Conservation (phyloP, 768 basidiomycete genomes). For the Tulasnella sp. region DNA sequence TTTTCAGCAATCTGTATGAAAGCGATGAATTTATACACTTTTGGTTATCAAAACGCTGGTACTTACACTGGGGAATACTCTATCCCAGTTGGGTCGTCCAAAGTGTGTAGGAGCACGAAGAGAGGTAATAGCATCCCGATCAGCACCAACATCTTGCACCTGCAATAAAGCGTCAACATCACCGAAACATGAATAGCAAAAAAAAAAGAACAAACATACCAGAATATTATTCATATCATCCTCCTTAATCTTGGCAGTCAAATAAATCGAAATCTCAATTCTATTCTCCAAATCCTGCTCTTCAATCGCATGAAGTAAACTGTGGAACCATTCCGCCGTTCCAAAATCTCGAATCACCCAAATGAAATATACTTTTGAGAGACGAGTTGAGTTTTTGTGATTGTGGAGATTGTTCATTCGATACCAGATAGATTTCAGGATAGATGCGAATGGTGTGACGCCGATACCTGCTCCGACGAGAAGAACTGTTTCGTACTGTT, state of each 20-base stretch:
- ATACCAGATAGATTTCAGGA: constrained; percentile 73
- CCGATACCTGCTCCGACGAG: constrained; percentile 93
- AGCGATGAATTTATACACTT: too few relatives aligned
- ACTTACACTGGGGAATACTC: constrained; percentile 38
- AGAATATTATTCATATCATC: constrained; percentile 92
- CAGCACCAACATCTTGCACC: constrained; percentile 84
- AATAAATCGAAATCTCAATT: constrained; percentile 90
- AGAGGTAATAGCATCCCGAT: constrained; percentile 81
- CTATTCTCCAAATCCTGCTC: constrained; percentile 63
- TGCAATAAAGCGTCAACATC: constrained; percentile 19
- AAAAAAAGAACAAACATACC: constrained; percentile 30
- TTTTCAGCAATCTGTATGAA: constrained; percentile 53
- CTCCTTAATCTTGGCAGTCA: constrained; percentile 81
- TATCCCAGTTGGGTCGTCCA: constrained; percentile 78
- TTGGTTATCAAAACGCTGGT: constrained; percentile 10
- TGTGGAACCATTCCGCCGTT: constrained; percentile 87
- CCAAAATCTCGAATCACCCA: constrained; percentile 95
- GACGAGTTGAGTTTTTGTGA: constrained; percentile 53
- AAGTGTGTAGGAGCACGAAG: constrained; percentile 87
- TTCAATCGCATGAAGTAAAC: constrained; percentile 57
- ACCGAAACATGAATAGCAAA: background rate
- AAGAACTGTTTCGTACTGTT: constrained; percentile 61
- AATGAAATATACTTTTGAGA: constrained; percentile 87
- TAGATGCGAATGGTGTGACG: constrained; percentile 87
- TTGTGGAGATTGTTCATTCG: constrained; percentile 79